phyloP scores from a whole-genome alignment of 2,329 filamentous ascomycete genomes.

The Zelopaecilomyces penicillatus region DNA sequence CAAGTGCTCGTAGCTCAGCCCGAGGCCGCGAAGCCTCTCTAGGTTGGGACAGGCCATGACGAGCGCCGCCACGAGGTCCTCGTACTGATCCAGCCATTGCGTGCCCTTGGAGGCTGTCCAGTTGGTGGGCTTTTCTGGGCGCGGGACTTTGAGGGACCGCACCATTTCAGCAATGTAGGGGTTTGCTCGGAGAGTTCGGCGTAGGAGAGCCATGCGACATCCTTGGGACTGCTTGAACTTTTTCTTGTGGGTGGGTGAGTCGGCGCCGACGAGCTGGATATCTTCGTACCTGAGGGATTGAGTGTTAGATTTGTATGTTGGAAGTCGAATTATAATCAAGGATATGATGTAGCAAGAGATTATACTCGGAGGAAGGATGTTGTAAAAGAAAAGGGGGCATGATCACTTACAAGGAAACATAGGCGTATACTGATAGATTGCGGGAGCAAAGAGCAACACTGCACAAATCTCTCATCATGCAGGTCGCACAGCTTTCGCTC shows the following conservation, averaged over 20 bases:
- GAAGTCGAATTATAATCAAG: no score
- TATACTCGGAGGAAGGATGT: no score
- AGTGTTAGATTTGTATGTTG: background rate
- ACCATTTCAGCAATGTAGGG: constrained; percentile 46
- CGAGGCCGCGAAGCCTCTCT: constrained; percentile 48
- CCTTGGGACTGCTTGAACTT: constrained; percentile 45
- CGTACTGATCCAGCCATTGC: constrained; percentile 40
- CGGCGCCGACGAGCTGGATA: constrained; percentile 50
- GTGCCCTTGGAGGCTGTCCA: constrained; percentile 16
- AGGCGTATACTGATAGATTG: constrained; percentile 44
- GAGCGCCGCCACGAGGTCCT: constrained; percentile 50
- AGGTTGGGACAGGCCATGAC: constrained; percentile 59
- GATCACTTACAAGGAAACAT: constrained; percentile 39
- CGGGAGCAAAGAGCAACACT: constrained; percentile 41
- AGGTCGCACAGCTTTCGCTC: constrained; percentile 51
- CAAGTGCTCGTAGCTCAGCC: constrained; percentile 45
- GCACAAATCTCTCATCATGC: constrained; percentile 55
- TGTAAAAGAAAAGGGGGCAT: no score
- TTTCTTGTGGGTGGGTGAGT: constrained; percentile 48
- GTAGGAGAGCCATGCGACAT: constrained; percentile 46
- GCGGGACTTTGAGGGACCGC: constrained; percentile 45
- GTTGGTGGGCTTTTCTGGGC: constrained; percentile 34
- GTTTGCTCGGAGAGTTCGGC: constrained; percentile 47
- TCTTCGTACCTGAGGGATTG: constrained; percentile 40
- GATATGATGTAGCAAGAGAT: no score